Percentiles rank a stretch among this genome's conserved stretches.
Conservation (phyloP, 768 basidiomycete genomes). For the Pleurotus pulmonarius region DNA sequence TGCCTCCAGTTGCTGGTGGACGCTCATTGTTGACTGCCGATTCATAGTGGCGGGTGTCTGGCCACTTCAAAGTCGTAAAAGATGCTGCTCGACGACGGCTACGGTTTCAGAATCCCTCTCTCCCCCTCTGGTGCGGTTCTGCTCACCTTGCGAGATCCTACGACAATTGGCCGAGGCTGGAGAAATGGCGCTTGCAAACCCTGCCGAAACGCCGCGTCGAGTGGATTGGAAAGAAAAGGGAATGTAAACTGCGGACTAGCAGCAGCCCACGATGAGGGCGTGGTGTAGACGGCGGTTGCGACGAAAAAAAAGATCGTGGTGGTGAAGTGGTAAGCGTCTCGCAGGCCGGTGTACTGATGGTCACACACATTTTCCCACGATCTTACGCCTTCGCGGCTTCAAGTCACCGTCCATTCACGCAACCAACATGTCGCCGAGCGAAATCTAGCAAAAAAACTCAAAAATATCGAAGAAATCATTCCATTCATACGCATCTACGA, state of each 20-base stretch:
- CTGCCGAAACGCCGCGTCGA: neutral
- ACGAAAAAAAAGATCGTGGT: slow-evolving; percentile 5
- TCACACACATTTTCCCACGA: no score
- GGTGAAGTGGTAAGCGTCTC: neutral
- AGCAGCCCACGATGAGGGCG: slow-evolving; percentile 1
- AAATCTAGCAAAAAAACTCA: no score
- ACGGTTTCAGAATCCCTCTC: neutral
- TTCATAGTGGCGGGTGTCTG: slow-evolving; percentile 10
- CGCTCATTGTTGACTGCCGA: slow-evolving; percentile 29
- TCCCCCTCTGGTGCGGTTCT: neutral
- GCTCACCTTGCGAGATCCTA: neutral
- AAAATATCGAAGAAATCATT: no score
- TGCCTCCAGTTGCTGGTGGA: slow-evolving; percentile 70
- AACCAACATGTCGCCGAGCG: no score
- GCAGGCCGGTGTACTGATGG: no score
- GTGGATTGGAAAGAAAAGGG: slow-evolving; percentile 3
- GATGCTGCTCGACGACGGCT: neutral
- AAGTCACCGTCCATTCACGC: no score
- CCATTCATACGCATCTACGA: no score
- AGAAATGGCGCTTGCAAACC: neutral
- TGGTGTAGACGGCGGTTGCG: slow-evolving; percentile 7
- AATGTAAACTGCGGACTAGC: slow-evolving; percentile 9
- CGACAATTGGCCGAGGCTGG: neutral
- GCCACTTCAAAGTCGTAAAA: neutral
- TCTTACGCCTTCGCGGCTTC: no score